phyloP scores from a whole-genome alignment of 345 rosid species.

The Eucalyptus dawsonii region DNA sequence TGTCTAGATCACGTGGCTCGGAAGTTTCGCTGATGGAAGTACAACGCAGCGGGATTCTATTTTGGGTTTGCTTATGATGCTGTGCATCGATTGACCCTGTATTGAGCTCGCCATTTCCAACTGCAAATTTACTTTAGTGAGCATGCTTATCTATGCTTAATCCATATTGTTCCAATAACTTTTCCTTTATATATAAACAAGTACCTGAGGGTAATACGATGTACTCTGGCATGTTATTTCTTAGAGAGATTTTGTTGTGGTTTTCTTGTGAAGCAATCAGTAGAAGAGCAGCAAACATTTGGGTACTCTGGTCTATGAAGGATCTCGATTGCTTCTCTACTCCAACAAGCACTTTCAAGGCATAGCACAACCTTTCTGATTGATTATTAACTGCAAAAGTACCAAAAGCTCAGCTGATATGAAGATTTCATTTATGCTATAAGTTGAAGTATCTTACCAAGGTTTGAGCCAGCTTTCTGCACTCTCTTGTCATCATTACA shows the following conservation, averaged over 20 bases:
- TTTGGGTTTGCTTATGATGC: not conserved
- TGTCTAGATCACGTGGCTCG: not conserved
- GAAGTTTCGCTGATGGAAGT: not conserved
- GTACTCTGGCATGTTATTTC: not conserved
- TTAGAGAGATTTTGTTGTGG: not conserved
- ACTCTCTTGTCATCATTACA: not conserved
- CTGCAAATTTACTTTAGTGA: not conserved
- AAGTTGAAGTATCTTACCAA: not conserved
- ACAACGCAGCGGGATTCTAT: not conserved
- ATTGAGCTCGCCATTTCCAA: not conserved
- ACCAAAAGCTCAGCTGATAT: not conserved
- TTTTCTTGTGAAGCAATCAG: constrained; percentile 7
- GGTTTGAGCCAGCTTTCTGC: not conserved
- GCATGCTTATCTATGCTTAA: not conserved
- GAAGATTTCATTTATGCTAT: not conserved
- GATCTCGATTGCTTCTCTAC: constrained; percentile 10
- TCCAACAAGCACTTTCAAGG: constrained; percentile 10
- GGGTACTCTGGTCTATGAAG: constrained; percentile 5
- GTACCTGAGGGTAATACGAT: constrained; percentile 1
- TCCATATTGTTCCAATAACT: not conserved
- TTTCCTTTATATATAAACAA: not conserved
- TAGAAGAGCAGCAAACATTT: constrained; percentile 10
- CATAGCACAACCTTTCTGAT: constrained; percentile 8
- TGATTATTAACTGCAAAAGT: constrained; percentile 3
- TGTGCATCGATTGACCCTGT: not conserved